Evolutionary conservation across 805 yeast species (phyloP).

Genomic region (Crinitomyces ghanaensis): DNA sequence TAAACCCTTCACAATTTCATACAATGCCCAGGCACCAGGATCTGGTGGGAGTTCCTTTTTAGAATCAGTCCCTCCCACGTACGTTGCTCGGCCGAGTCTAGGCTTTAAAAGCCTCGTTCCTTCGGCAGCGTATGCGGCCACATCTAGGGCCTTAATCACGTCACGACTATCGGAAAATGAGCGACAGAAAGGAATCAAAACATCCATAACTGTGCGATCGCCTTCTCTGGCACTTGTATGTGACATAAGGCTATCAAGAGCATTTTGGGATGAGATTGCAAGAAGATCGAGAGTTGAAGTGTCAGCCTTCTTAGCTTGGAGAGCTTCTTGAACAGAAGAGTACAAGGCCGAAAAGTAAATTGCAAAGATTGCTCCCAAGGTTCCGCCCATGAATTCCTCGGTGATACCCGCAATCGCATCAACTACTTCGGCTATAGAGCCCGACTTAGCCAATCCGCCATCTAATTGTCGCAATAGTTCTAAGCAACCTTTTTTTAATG

Average conservation of each 20-base stretch:
- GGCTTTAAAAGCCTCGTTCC: conserved; percentile 63
- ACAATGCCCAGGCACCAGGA: conserved; percentile 57
- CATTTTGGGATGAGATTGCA: conserved; percentile 29
- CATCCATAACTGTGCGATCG: conserved; percentile 79
- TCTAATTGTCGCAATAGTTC: conserved; percentile 48
- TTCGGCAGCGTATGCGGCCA: conserved; percentile 65
- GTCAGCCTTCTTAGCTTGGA: conserved; percentile 7
- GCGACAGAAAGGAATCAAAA: conserved; percentile 73
- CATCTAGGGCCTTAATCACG: conserved; percentile 46
- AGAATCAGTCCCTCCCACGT: conserved; percentile 50
- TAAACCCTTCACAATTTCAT: conserved; percentile 9
- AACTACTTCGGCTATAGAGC: conserved; percentile 38
- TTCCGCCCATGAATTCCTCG: conserved; percentile 88
- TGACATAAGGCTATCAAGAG: conserved; percentile 59
- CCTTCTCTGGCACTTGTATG: conserved; percentile 84
- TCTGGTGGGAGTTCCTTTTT: conserved; percentile 47
- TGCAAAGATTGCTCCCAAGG: conserved; percentile 85
- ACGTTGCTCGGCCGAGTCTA: conserved; percentile 84
- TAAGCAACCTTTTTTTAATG: conserved; percentile 67
- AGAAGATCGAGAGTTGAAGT: conserved; percentile 13
- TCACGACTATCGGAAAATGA: conserved; percentile 40
- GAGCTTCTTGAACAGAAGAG: conserved; percentile 20
- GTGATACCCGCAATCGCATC: conserved; percentile 65
- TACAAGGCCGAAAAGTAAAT: conserved; percentile 71
- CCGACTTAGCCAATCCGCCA: conserved; percentile 19